These are phyloP conservation scores for Coemansia sp. DNA, from an alignment of 192 early-diverging fungal species.

Conservation along the genomic window DNA sequence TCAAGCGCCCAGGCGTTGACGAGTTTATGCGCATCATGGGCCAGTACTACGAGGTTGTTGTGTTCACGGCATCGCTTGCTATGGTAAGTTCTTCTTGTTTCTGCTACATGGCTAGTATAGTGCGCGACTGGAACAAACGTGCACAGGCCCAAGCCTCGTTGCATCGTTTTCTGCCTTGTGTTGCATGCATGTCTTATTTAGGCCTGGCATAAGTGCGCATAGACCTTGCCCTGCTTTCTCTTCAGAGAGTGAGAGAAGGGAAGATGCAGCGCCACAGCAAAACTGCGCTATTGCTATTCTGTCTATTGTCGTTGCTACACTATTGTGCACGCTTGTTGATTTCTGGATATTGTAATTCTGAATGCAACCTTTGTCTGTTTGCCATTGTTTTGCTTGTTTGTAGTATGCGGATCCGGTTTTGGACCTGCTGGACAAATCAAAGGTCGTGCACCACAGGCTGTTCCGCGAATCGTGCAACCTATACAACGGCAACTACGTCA, in stretches of 20 bases:
- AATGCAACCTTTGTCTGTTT: background rate
- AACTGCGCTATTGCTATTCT: background rate
- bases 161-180: background rate
- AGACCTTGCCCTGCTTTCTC: background rate
- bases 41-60: conserved; percentile 86
- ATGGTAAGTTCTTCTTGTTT: conserved; percentile 52
- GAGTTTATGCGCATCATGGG: conserved; percentile 85
- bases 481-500: conserved; percentile 96
- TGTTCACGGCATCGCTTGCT: conserved; percentile 92
- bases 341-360: conserved; percentile 9
- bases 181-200: background rate
- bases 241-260: background rate
- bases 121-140: conserved; percentile 8
- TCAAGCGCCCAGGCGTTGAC: conserved; percentile 96
- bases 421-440: conserved; percentile 82
- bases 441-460: conserved; percentile 86
- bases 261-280: conserved; percentile 6
- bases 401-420: conserved; percentile 99
- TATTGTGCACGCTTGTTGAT: background rate
- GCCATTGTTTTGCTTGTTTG: conserved; percentile 13
- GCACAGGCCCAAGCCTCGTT: conserved; percentile 8
- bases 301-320: background rate
- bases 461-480: conserved; percentile 95
- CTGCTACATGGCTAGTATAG: conserved; percentile 4
- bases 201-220: background rate